These are phyloP conservation scores for Neckera pumila DNA, from an alignment of 225 moss, liverwort and hornwort genomes.

Conservation along the genomic window DNA sequence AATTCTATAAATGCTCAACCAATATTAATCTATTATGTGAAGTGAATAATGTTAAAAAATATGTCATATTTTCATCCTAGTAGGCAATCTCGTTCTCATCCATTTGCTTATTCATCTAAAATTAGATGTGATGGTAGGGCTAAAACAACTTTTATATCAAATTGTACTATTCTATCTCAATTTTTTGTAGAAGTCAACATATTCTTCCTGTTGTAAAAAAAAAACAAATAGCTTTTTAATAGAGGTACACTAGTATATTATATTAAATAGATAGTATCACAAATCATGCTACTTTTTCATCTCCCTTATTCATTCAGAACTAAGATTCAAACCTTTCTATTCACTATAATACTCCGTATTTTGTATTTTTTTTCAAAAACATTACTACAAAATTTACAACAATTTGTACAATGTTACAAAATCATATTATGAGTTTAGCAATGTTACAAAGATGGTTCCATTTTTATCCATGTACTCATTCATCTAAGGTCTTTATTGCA, in stretches of 20 bases:
- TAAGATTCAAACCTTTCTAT: neutral
- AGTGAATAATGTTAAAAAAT: neutral
- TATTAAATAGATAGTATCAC: too few species aligned
- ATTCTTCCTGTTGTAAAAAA: too few species aligned
- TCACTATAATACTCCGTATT: too few species aligned
- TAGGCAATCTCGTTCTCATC: rapidly evolving
- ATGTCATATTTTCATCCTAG: neutral
- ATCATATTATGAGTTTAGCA: neutral
- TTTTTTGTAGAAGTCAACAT: neutral
- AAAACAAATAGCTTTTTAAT: too few species aligned
- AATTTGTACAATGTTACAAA: neutral
- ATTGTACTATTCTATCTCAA: neutral
- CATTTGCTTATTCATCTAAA: neutral
- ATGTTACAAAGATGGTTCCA: neutral
- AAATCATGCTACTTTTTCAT: too few species aligned
- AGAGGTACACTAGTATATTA: too few species aligned
- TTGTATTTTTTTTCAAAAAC: too few species aligned
- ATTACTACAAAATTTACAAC: too few species aligned
- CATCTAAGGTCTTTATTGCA: neutral
- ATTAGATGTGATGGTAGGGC: too few species aligned
- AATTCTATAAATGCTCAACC: neutral
- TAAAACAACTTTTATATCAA: neutral
- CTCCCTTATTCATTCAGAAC: neutral
- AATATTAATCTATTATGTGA: neutral
- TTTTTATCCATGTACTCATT: neutral